phyloP scores from a whole-genome alignment of 2,329 filamentous ascomycete genomes.

The Verticillium klebahnii region DNA sequence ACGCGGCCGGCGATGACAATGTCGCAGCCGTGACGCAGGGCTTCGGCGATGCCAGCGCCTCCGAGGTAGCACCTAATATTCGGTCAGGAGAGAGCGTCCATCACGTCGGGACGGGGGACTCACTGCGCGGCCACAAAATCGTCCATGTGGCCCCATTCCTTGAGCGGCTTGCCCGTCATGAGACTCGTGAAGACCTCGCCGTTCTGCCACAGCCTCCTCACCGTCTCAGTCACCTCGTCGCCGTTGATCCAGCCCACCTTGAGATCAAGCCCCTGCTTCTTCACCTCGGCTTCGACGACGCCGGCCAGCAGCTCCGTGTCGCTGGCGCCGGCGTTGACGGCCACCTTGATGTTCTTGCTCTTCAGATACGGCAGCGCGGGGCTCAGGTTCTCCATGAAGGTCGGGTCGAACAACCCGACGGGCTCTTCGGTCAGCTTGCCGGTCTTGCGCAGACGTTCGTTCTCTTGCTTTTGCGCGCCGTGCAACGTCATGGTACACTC shows the following conservation, averaged over 20 bases:
- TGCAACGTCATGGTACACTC: conserved; percentile 27
- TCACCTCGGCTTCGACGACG: conserved; percentile 24
- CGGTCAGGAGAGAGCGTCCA: neutral
- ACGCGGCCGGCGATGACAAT: conserved; percentile 45
- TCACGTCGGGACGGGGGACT: fast-evolving
- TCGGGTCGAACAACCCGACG: conserved; percentile 20
- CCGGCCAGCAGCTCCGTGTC: conserved; percentile 28
- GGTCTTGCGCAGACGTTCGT: conserved; percentile 14
- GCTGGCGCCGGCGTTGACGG: conserved; percentile 33
- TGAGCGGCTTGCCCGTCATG: conserved; percentile 17
- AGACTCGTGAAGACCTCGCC: conserved; percentile 18
- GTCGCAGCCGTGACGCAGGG: conserved; percentile 27
- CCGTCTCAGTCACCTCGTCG: conserved; percentile 27
- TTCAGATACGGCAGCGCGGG: conserved; percentile 22
- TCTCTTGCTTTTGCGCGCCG: conserved; percentile 20
- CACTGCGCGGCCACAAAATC: conserved; percentile 6
- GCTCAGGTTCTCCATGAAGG: conserved; percentile 25
- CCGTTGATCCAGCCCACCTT: conserved; percentile 32
- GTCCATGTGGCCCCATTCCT: conserved; percentile 17
- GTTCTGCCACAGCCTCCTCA: conserved; percentile 13
- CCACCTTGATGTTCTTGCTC: conserved; percentile 26
- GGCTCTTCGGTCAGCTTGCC: conserved; percentile 15
- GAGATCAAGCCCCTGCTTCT: conserved; percentile 19
- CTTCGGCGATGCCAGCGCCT: conserved; percentile 12
- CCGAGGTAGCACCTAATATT: conserved; percentile 13